Evolutionary conservation across 345 rosid species (phyloP), one percentile per base, ranked within the genome.

Genomic region (Stellera chamaejasme): DNA sequence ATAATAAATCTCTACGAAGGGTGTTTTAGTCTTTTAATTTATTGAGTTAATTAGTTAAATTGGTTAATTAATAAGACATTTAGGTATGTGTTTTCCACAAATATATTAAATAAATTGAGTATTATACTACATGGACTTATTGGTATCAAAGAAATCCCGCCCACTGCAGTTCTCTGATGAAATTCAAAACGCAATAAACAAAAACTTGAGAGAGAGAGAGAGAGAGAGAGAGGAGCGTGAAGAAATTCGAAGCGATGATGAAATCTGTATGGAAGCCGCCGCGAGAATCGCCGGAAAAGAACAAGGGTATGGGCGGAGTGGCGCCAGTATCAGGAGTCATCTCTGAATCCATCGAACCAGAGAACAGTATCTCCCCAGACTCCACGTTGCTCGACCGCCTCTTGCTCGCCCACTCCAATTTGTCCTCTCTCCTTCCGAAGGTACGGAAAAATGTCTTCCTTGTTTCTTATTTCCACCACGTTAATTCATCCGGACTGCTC

Each of bases 361-460:
- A 42, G 64, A 68, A 79, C 47, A 66, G 58, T 63, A 42, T 59
- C 44, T 11, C 59, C 25, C 47, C 42, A 67, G 47, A 41, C 0
- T 61, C 63, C 6, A 82, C 46, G 7, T 56, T 71, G 39, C 74
- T 84, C 50, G 96, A 89, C 64, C 64, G 69, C 25, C 80, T 93
- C 64, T 72, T 77, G 59, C 80, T 79, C 54, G 78, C 81, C 13
- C 97, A 80, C 27, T 83, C 96, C 58, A 81, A 84, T 69, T 69
- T 84, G n/a, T 72, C 83, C 23, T 65, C 78, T 68, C 45, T 83
- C 61, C 63, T 74, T 43, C 79, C 66, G 26, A 85, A 82, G 90
- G 99, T 89, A 58, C 10, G 42, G 26, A 9, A 28, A 41, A 27
- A 1, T 10, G 51, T 54, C 13, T 44, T 5, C 8, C 7, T 6